phyloP scores from a whole-genome alignment of 345 rosid genomes.

The Odontarrhena argentea region DNA sequence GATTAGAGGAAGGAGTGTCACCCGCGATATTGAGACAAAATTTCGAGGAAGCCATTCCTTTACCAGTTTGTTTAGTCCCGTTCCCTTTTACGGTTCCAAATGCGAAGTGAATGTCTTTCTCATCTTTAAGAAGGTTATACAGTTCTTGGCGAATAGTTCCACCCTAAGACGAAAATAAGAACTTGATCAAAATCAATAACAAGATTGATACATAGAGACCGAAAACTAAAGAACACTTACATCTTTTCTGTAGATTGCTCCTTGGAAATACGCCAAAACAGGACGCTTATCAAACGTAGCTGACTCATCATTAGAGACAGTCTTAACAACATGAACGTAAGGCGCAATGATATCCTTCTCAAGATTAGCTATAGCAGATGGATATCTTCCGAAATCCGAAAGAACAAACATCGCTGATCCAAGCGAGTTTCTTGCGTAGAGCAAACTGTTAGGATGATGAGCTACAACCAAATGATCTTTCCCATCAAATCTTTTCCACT shows the following conservation, averaged over 20 bases:
- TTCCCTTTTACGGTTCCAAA: conserved; percentile 70
- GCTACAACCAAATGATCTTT: conserved; percentile 67
- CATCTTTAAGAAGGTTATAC: conserved; percentile 83
- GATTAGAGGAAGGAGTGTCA: conserved; percentile 94
- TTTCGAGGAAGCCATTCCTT: conserved; percentile 87
- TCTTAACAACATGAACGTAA: conserved; percentile 78
- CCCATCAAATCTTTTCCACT: conserved; percentile 67
- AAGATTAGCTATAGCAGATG: conserved; percentile 64
- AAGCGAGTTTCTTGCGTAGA: conserved; percentile 58
- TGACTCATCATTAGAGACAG: conserved; percentile 51
- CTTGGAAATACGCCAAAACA: conserved; percentile 72
- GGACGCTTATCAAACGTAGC: conserved; percentile 71
- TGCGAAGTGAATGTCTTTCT: conserved; percentile 80
- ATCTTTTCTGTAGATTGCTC: conserved; percentile 91
- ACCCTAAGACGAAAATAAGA: conserved; percentile 50
- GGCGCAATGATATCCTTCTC: conserved; percentile 85
- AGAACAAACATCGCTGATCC: conserved; percentile 90
- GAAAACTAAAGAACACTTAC: conserved; percentile 50
- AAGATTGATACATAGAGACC: background rate
- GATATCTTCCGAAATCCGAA: conserved; percentile 92
- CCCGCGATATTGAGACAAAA: conserved; percentile 93
- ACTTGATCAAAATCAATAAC: background rate
- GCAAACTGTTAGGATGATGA: conserved; percentile 89
- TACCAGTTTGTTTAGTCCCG: conserved; percentile 66
- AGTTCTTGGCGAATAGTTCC: conserved; percentile 83